Percentiles rank a stretch among this genome's conserved stretches.
Evolutionary conservation across 371 early-diverging fungal species (phyloP).

Genomic region (Circinella umbellata): DNA sequence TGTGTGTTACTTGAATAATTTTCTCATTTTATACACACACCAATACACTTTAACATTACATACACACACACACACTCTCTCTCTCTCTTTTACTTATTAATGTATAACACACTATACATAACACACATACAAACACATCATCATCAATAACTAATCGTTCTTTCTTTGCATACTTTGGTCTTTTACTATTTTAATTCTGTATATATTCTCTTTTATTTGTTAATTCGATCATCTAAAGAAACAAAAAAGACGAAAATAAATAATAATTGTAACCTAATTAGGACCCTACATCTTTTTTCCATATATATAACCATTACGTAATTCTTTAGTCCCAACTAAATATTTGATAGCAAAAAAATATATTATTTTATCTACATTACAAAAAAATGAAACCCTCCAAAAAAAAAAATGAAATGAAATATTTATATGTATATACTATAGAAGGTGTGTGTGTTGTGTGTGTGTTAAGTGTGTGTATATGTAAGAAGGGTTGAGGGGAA

Average conservation of each 20-base stretch:
- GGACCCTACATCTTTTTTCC: no score
- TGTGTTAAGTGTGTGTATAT: no score
- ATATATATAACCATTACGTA: no score
- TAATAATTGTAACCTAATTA: no score
- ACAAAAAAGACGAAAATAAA: neutral
- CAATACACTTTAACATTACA: neutral
- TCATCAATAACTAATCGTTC: neutral
- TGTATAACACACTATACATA: neutral
- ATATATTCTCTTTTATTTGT: slow-evolving; percentile 4
- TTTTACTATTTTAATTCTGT: neutral
- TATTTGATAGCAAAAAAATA: no score
- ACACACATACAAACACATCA: neutral
- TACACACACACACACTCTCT: neutral
- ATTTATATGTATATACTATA: no score
- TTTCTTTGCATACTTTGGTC: neutral
- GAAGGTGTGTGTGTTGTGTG: no score
- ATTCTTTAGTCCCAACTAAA: no score
- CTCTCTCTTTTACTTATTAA: neutral
- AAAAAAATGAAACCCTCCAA: no score
- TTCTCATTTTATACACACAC: neutral
- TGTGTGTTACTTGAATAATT: slow-evolving; percentile 38
- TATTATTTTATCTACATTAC: no score
- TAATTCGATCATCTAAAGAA: neutral
- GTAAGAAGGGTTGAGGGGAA: no score
- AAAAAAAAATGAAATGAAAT: no score